A percentile compares a stretch with the other conserved stretches of the same genome.
Conservation (phyloP, 805 yeast genomes). For the Isabelozyma rhagii region DNA sequence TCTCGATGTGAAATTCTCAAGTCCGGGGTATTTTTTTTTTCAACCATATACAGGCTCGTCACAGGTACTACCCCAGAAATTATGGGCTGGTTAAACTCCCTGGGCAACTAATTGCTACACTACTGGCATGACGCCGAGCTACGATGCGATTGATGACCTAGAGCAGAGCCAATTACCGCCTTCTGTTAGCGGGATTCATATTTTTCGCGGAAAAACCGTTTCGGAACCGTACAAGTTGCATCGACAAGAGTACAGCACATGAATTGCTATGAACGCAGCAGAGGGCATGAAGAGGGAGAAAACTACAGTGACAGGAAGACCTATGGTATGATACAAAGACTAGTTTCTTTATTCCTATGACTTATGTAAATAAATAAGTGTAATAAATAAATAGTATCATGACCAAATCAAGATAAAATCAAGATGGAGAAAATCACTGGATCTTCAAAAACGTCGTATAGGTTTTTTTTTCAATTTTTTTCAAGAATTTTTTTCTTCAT, state of each 20-base stretch:
- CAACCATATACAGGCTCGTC: too few species aligned
- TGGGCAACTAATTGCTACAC: neutral
- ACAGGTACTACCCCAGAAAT: too few species aligned
- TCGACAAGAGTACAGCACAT: neutral
- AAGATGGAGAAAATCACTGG: neutral
- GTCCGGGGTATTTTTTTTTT: slow-evolving; percentile 55
- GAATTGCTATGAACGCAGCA: neutral
- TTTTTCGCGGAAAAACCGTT: neutral
- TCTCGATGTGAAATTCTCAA: slow-evolving; percentile 54
- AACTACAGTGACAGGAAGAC: neutral
- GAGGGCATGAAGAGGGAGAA: neutral
- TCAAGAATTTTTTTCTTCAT: neutral
- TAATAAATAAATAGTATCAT: neutral
- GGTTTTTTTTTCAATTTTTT: neutral
- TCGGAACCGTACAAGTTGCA: neutral
- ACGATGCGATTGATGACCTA: neutral
- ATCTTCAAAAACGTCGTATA: neutral
- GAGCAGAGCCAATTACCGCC: neutral
- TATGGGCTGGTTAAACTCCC: too few species aligned
- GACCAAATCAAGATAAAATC: neutral
- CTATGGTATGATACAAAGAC: neutral
- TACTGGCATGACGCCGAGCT: neutral
- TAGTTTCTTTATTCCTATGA: neutral
- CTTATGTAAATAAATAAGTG: neutral
- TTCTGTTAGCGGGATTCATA: neutral